Conservation (phyloP, 805 yeast genomes). For the Spencermartinsiella europaea region DNA sequence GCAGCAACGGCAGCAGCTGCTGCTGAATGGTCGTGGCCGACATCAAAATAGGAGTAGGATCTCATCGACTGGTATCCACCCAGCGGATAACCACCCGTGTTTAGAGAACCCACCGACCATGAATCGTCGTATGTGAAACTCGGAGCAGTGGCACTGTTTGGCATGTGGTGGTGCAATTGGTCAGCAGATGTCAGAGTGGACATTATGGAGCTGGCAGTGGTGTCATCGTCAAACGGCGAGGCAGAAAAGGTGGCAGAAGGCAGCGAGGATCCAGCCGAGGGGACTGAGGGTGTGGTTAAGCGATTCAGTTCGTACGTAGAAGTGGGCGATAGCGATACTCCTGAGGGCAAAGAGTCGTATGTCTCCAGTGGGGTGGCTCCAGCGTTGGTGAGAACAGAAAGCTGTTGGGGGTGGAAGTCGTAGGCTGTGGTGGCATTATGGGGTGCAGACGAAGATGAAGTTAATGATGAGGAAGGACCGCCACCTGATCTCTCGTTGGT, state of each 20-base stretch:
- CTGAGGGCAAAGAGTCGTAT: neutral
- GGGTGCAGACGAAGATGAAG: too few species aligned
- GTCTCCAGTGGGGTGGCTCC: neutral
- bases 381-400: neutral
- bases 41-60: neutral
- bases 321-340: neutral
- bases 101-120: neutral
- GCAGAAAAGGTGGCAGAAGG: neutral
- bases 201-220: neutral
- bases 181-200: neutral
- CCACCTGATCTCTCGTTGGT: too few species aligned
- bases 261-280: neutral
- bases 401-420: neutral
- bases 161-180: neutral
- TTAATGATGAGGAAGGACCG: neutral
- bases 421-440: neutral
- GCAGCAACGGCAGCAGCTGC: neutral
- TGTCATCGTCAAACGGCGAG: neutral
- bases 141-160: neutral
- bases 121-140: slow-evolving; percentile 3
- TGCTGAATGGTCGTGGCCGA: neutral
- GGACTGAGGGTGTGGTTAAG: neutral
- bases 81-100: neutral
- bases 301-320: neutral
- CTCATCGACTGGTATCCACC: neutral